Evolutionary conservation across 306 rosid species (phyloP), one percentile per base, ranked within the genome.

Genomic region (Geum urbanum): DNA sequence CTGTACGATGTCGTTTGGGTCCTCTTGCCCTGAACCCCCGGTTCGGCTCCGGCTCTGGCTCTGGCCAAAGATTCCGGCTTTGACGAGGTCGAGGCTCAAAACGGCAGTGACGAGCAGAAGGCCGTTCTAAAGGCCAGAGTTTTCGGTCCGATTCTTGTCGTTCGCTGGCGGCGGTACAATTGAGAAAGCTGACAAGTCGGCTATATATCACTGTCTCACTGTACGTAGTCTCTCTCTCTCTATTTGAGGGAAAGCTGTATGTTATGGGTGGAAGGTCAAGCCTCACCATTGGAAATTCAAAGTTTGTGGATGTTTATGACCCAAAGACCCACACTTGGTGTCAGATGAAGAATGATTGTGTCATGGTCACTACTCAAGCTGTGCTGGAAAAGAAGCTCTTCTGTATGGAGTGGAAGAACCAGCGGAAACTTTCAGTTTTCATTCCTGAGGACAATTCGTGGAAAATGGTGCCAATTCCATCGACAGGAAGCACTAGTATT

Each of bases 181-280:
- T 1, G 89, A 77, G 8, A 76, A 76, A 74, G 88, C 74, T 12
- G 66, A 67, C 54, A 41, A 66, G 16, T 27, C 75, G 67, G 87
- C 88, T 2, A 80, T 94, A 92, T 94, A 73, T 90, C 98, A 0
- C 83, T 90, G 84, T 84, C 97, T 3, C 95, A 90, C 45, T 94
- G 98, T 94, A 49, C 81, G 96, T 68, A 49, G 19, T 37, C 8
- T 7, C 54, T 8, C 4, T 59, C 15, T 12, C 8, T 35, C 4
- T 20, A 24, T 87, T 94, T 15, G 96, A 84, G 53, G 99, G 96
- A 15, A 94, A 91, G 83, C 89, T 91, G 69, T 94, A 94, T 70
- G 96, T 94, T 40, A 89, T 94, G 99, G 95, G 99, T 12, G 99
- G 99, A 77, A 87, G 99, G 81, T 94, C 99, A 37, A 94, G 80